Evolutionary conservation across 768 basidiomycete species (phyloP), one percentile per base, ranked within the genome.

Genomic region (Psilocybe sp.): DNA sequence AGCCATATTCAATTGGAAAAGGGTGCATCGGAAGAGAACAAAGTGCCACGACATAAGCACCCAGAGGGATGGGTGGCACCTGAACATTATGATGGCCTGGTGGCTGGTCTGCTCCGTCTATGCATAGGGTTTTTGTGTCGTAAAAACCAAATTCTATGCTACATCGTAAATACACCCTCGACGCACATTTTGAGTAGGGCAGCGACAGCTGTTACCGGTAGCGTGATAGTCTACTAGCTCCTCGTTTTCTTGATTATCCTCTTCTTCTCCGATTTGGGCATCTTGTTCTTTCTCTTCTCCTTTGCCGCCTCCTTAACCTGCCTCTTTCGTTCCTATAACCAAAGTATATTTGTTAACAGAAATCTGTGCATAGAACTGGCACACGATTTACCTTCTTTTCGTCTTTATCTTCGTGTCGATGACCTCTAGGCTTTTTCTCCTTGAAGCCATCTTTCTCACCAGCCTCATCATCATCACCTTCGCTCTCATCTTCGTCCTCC

Each of bases 221-320:
- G 18, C 34, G n/a, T 34, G n/a, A 15, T 32, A 18, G n/a, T 6
- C 35, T 18, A 50, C 53, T 58, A 54, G 19, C 63, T 58, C 41
- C 64, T 72, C 42, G 67, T 71, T 60, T 76, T 78, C 59, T 92
- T 97, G 59, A 98, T 78, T 55, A 80, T 81, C 37, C 83, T 79
- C 72, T 92, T 92, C 76, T 98, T 98, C 69, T 96, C 92, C 37
- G 87, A 84, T 64, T 98, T 98, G 40, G 95, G 90, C 77, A 98
- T 92, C 73, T 98, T 98, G 58, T 81, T 76, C 68, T 93, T 92
- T 53, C 96, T 78, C 66, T 81, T 89, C 72, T 97, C 94, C 60
- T 85, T 79, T 35, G 89, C 85, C 66, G 91, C 90, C 48, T 84
- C 86, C 65, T 98, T 98, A 20, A 79, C 81, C 4, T 85, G 84